These are phyloP conservation scores for Neobulgaria alba DNA, from an alignment of 2,329 filamentous ascomycete species.

Conservation along the genomic window DNA sequence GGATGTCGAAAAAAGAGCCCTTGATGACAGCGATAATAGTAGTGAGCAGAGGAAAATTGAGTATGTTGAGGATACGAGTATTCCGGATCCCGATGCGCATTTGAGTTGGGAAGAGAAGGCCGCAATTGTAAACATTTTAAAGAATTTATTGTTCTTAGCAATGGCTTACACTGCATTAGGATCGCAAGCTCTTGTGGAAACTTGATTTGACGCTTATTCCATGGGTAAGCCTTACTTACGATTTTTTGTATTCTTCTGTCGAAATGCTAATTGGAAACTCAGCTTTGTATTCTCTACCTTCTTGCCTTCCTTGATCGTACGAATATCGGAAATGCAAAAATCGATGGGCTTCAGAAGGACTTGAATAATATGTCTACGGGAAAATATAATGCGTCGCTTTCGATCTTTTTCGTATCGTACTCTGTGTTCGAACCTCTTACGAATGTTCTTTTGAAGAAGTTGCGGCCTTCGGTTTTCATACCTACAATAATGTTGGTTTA, in stretches of 20 bases:
- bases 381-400: constrained; percentile 67
- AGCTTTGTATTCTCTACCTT: constrained; percentile 66
- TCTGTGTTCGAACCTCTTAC: constrained; percentile 68
- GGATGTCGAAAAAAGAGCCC: background rate
- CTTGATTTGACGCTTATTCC: constrained; percentile 54
- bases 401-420: constrained; percentile 84
- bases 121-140: background rate
- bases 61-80: background rate
- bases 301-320: constrained; percentile 68
- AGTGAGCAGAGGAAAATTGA: background rate
- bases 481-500: constrained; percentile 68
- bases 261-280: background rate
- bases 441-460: constrained; percentile 62
- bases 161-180: constrained; percentile 34
- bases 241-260: background rate
- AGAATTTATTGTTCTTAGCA: background rate
- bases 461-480: constrained; percentile 71
- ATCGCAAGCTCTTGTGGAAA: constrained; percentile 52
- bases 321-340: constrained; percentile 70
- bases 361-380: constrained; percentile 49
- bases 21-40: background rate
- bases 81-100: constrained; percentile 1
- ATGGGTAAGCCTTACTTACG: constrained; percentile 41
- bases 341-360: constrained; percentile 50
- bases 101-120: background rate